Evolutionary conservation across 2,329 filamentous ascomycete species (phyloP), one percentile per base, ranked within the genome.

Genomic region (Sodiomyces alkalinus): DNA sequence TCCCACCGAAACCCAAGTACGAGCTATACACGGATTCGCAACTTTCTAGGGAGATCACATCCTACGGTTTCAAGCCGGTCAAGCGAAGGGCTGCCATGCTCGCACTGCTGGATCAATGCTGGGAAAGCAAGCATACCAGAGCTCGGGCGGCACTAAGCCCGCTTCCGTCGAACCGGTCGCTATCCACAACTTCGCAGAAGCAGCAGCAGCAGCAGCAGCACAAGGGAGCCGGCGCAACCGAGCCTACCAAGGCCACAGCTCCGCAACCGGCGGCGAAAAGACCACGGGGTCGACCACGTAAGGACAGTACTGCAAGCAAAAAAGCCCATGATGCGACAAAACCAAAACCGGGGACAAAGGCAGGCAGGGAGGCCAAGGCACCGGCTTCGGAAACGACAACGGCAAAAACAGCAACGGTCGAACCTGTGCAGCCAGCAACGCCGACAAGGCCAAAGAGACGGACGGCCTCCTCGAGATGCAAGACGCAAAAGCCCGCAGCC

Each of bases 31-130:
- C 74, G 3, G 74, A 77, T 35, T 51, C 60, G 7, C 68, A 79
- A 33, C 53, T 86, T 11, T 55, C 69, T 3, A 68, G 62, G 31
- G 64, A 77, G 41, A 54, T 86, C 24, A 54, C 63, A 5, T 57
- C 60, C 0, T 83, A 73, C 41, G 77, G 76, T 0, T 85, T 86
- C 51, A 86, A 85, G 44, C 57, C 74, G 1, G 56, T 85, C 17
- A 80, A 74, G 44, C 69, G 59, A 31, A 64, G 80, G 12, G 60
- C 64, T 27, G 69, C 70, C 7, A 82, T 81, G 74, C 73, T 86
- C 34, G 58, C 68, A 2, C 49, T 83, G 8, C 54, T 86, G 9
- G 58, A 79, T 28, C 67, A 73, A 42, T 85, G 80, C 46, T 85
- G 79, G 77, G 52, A 66, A 38, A 72, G 69, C 32, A 71, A 71